Base-by-base conservation (phyloP, 2,329 filamentous ascomycete genomes). In the Mycosphaerella sp. region DNA sequence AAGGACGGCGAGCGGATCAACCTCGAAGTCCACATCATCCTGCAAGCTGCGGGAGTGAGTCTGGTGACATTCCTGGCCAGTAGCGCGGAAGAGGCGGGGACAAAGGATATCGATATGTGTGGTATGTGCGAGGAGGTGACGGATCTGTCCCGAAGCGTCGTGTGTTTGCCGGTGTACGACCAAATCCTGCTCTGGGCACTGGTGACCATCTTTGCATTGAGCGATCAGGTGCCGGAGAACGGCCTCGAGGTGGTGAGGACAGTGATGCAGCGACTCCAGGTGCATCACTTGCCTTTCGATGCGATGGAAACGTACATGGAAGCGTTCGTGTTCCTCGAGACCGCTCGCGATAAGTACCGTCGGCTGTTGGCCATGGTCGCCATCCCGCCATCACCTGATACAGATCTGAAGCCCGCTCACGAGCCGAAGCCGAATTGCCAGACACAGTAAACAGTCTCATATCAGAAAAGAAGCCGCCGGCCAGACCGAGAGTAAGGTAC, bases 1-100 rank as follows among this genome's bases (percentile, higher is more conserved):
- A 40, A 51, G 36, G 48, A 56, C 31, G 57, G 48, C 21, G 57
- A 59, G 38, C 54, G 54, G 5, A 43, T 54, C 43, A 54, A 54
- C 23, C 45, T 59, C 21, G 48, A 54, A 42, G 46, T 57, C 45
- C 57, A 59, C 42, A 51, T 55, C 11, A 54, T 59, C 36, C 51
- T 59, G 11, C 57, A 59, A 34, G 52, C 51, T 3, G 49, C 57
- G 2, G 57, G 54, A 14, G 48, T 55, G 7, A 53, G 51, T 5
- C 45, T 59, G 48, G 36, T 57, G 32, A 54, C 56, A n/a, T 47
- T 45, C 17, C 48, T 59, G 23, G 44, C 50, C 8, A 47, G 40
- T 8, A 45, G 42, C 12, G 40, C 43, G 21, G 31, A 55, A 32
- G 45, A 47, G 38, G 48, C 54, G 2, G 48, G 48, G 42, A 48